phyloP scores from a whole-genome alignment of 192 early-diverging fungal species.

The Coemansia sp. region DNA sequence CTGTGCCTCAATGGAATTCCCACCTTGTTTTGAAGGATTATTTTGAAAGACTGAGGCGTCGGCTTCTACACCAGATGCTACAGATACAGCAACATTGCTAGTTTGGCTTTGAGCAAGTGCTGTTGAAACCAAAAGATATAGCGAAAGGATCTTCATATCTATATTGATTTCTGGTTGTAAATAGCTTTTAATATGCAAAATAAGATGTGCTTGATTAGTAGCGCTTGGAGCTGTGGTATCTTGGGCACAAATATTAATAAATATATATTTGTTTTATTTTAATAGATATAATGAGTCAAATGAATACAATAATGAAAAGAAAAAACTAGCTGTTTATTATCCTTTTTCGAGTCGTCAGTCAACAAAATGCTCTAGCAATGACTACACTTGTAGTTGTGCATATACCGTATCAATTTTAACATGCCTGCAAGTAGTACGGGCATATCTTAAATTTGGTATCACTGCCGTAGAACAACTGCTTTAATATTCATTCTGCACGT shows the following conservation, averaged over 20 bases:
- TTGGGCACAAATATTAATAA: too few species aligned
- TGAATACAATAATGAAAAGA: too few species aligned
- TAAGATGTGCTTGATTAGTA: neutral
- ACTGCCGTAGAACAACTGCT: neutral
- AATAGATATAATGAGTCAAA: too few species aligned
- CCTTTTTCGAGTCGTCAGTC: too few species aligned
- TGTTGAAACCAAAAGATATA: slow-evolving; percentile 37
- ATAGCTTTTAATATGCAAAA: neutral
- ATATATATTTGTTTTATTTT: too few species aligned
- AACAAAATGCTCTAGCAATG: too few species aligned
- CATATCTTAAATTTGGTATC: slow-evolving; percentile 4
- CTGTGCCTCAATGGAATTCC: neutral
- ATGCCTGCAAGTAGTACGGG: neutral
- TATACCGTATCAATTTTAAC: neutral
- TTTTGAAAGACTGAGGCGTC: neutral
- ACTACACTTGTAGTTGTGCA: too few species aligned
- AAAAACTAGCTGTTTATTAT: too few species aligned
- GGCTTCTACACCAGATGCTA: neutral
- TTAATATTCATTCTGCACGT: neutral
- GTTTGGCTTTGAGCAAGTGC: slow-evolving; percentile 32
- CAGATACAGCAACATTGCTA: neutral
- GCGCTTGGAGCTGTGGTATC: too few species aligned
- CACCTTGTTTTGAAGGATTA: neutral
- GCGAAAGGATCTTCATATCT: slow-evolving; percentile 39
- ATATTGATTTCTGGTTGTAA: neutral